Conservation (phyloP, 139 green algal genomes). For the Coccomyxa sp. region DNA sequence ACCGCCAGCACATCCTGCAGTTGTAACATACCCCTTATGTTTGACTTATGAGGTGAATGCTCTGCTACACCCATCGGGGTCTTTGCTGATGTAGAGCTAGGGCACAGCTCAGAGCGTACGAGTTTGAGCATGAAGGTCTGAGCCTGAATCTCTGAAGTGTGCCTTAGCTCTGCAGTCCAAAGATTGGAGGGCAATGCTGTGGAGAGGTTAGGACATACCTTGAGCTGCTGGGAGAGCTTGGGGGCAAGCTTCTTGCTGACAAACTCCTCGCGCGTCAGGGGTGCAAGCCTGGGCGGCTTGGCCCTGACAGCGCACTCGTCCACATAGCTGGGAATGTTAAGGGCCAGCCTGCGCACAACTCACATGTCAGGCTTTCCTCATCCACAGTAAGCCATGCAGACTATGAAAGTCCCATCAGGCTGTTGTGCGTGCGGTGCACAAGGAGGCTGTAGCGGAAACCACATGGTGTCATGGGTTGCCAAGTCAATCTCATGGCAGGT, state of each 20-base stretch:
- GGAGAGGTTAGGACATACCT: slow-evolving; percentile 19
- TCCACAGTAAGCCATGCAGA: no score
- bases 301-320: neutral
- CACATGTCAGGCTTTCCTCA: neutral
- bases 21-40: no score
- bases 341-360: slow-evolving; percentile 3
- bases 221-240: slow-evolving; percentile 88
- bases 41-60: no score
- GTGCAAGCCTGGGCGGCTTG: slow-evolving; percentile 10
- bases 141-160: neutral
- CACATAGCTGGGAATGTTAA: slow-evolving; percentile 7
- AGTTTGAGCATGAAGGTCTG: neutral
- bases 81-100: no score
- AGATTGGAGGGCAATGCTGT: neutral
- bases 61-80: no score
- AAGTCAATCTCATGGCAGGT: no score
- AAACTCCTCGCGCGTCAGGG: slow-evolving; percentile 67
- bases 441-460: no score
- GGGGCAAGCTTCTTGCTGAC: slow-evolving; percentile 78
- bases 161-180: neutral
- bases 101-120: no score
- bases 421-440: no score
- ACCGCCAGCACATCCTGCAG: slow-evolving; percentile 84
- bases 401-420: no score
- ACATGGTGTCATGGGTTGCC: no score